phyloP scores from a whole-genome alignment of 164 flowering plant species.

The Vitis rupestris region DNA sequence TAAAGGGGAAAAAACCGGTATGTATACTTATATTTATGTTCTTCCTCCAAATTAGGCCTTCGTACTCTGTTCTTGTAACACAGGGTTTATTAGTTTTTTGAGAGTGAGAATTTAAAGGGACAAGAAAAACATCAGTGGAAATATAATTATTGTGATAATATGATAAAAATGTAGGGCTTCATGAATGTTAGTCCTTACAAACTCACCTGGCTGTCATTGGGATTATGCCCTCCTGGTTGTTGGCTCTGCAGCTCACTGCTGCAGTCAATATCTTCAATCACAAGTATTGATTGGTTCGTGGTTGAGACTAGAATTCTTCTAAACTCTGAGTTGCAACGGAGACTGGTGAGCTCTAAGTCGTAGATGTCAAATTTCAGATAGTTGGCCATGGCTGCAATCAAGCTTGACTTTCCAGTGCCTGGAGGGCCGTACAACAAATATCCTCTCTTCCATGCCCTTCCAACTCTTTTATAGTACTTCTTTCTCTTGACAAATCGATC shows the following conservation, averaged over 20 bases:
- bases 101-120: too few relatives aligned
- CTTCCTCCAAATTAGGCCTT: too few relatives aligned
- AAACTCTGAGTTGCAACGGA: neutral
- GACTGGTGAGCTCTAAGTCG: neutral
- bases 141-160: too few relatives aligned
- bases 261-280: constrained; percentile 7
- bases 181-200: too few relatives aligned
- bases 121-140: too few relatives aligned
- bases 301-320: neutral
- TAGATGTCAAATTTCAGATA: constrained; percentile 6
- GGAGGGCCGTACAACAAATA: neutral
- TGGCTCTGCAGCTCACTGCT: neutral
- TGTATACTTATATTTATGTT: too few relatives aligned
- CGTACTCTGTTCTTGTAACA: too few relatives aligned
- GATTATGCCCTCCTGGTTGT: neutral
- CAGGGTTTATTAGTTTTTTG: too few relatives aligned
- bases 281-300: neutral
- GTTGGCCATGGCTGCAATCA: constrained; percentile 9
- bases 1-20: too few relatives aligned
- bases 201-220: neutral
- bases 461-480: constrained; percentile 4
- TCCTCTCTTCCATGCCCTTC: constrained; percentile 1
- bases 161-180: too few relatives aligned
- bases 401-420: constrained; percentile 2
- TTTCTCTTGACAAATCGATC: constrained; percentile 14